Conservation (phyloP, 2,329 filamentous ascomycete species). For the Cercospora sp. region DNA sequence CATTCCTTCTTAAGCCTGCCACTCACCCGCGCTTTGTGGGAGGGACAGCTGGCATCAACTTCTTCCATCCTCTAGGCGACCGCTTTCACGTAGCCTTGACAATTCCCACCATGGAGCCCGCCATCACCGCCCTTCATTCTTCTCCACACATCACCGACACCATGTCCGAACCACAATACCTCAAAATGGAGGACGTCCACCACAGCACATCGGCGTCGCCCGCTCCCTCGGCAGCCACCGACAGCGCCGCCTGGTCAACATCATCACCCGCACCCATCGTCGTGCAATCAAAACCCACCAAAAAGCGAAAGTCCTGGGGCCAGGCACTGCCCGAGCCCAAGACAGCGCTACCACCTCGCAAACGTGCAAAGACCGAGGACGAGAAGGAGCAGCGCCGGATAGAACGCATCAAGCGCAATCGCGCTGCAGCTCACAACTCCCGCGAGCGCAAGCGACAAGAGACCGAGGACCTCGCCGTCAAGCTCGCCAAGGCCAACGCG, state of each 20-base stretch:
- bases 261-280: constrained; percentile 34
- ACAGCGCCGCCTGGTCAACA: constrained; percentile 10
- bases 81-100: constrained; percentile 8
- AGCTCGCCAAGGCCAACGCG: constrained; percentile 36
- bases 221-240: constrained; percentile 18
- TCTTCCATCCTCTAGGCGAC: constrained; percentile 10
- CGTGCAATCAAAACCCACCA: constrained; percentile 37
- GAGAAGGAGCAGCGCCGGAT: constrained; percentile 98
- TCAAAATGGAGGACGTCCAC: constrained; percentile 33
- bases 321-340: constrained; percentile 95
- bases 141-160: constrained; percentile 6
- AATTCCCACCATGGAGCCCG: constrained; percentile 4
- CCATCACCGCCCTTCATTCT: background rate
- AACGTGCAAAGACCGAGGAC: constrained; percentile 97
- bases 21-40: background rate
- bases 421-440: constrained; percentile 93
- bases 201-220: constrained; percentile 23
- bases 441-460: constrained; percentile 88
- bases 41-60: constrained; percentile 4
- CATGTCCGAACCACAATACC: constrained; percentile 20
- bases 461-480: constrained; percentile 74
- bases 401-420: constrained; percentile 94
- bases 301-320: constrained; percentile 85
- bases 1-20: background rate
- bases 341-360: constrained; percentile 90